Conservation (phyloP, 2,329 filamentous ascomycete genomes). For the Aspergillus candidus region DNA sequence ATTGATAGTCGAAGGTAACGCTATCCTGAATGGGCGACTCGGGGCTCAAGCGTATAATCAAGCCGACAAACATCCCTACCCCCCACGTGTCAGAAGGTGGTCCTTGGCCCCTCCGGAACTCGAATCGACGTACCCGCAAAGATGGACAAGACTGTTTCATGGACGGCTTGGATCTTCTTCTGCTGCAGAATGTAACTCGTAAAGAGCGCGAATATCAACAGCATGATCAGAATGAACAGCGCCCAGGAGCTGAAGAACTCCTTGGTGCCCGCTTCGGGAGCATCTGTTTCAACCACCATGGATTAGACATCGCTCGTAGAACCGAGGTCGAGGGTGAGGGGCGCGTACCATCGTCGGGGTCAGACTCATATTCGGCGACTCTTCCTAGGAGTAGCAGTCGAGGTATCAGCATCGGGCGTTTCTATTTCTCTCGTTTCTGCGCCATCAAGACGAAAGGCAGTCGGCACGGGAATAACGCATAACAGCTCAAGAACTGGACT, state of each 20-base stretch:
- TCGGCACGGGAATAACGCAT: no score
- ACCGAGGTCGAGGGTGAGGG: slow-evolving; percentile 7
- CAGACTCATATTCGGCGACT: slow-evolving; percentile 30
- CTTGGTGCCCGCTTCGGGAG: slow-evolving; percentile 77
- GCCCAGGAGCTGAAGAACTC: slow-evolving; percentile 96
- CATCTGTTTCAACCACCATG: slow-evolving; percentile 39
- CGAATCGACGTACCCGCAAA: slow-evolving; percentile 64
- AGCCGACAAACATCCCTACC: slow-evolving; percentile 86
- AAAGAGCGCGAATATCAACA: slow-evolving; percentile 90
- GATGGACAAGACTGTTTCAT: slow-evolving; percentile 97
- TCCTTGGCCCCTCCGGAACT: neutral
- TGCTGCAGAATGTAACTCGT: slow-evolving; percentile 95
- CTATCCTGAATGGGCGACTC: slow-evolving; percentile 79
- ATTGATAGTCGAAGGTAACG: slow-evolving; percentile 96
- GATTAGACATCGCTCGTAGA: slow-evolving; percentile 11
- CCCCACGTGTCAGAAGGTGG: neutral
- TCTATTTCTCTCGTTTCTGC: no score
- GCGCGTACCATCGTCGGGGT: slow-evolving; percentile 35
- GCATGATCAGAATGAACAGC: slow-evolving; percentile 89
- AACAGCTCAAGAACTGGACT: no score
- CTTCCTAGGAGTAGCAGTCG: slow-evolving; percentile 23
- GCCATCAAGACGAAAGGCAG: no score
- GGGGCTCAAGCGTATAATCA: slow-evolving; percentile 75
- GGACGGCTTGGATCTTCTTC: slow-evolving; percentile 93
- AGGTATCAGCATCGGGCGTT: neutral